Evolutionary conservation across 1,284 basidiomycete genomes (phyloP).

Genomic region (Inonotus obliquus): DNA sequence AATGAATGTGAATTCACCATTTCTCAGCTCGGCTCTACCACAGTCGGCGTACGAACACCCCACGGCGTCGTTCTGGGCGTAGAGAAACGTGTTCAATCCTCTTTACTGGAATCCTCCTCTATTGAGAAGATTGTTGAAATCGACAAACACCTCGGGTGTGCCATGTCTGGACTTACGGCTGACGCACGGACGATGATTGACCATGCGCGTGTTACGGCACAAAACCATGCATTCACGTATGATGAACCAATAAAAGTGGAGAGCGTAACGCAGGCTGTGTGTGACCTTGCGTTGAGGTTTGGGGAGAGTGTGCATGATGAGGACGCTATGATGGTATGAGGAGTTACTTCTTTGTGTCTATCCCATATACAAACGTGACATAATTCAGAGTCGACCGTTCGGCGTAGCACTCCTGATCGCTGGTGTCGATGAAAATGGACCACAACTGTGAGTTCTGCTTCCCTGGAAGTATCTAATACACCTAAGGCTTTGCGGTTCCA

Average conservation of each 20-base stretch:
- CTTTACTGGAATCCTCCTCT: constrained; percentile 90
- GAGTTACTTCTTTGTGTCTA: background rate
- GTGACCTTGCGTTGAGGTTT: constrained; percentile 95
- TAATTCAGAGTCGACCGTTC: constrained; percentile 83
- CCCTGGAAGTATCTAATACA: background rate
- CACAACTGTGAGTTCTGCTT: constrained; percentile 70
- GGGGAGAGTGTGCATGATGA: constrained; percentile 99
- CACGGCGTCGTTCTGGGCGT: constrained; percentile 93
- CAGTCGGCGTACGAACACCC: constrained; percentile 86
- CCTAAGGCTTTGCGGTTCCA: constrained; percentile 30
- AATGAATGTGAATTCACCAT: background rate
- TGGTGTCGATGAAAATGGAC: constrained; percentile 93
- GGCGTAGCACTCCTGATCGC: constrained; percentile 97
- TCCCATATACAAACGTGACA: background rate
- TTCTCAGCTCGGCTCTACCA: constrained; percentile 90
- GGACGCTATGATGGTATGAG: constrained; percentile 88
- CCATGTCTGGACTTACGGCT: constrained; percentile 97
- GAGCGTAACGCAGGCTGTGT: constrained; percentile 96
- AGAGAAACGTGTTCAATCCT: constrained; percentile 98
- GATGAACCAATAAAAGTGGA: constrained; percentile 97
- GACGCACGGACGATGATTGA: constrained; percentile 99
- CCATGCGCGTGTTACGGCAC: constrained; percentile 94
- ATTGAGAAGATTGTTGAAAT: constrained; percentile 99
- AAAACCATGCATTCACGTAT: constrained; percentile 97
- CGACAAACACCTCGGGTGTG: constrained; percentile 92